Conservation (phyloP, 306 rosid genomes). For the Calophaca sinica region DNA sequence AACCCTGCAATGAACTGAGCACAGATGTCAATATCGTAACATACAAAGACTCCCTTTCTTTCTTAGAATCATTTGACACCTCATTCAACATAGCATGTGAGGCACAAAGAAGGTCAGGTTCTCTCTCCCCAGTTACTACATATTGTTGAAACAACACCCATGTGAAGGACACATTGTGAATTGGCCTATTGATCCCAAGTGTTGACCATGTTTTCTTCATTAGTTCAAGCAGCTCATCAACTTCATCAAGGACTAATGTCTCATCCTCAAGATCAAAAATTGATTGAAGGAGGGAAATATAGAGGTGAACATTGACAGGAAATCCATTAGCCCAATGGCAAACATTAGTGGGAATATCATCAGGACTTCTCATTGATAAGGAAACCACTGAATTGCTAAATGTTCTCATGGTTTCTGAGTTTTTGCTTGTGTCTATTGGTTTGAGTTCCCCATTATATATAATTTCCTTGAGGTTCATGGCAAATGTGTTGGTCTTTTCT, state of each 20-base stretch:
- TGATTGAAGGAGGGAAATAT: conserved; percentile 70
- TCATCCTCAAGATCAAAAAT: conserved; percentile 75
- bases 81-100: conserved; percentile 77
- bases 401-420: conserved; percentile 85
- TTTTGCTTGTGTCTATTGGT: conserved; percentile 76
- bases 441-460: conserved; percentile 54
- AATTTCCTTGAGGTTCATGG: conserved; percentile 64
- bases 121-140: conserved; percentile 65
- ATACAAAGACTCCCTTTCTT: conserved; percentile 60
- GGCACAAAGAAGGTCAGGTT: conserved; percentile 81
- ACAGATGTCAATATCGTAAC: conserved; percentile 63
- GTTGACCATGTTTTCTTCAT: conserved; percentile 94
- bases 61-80: conserved; percentile 72
- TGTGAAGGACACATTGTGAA: conserved; percentile 77
- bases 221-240: conserved; percentile 83
- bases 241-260: conserved; percentile 82
- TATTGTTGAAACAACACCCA: conserved; percentile 84
- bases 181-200: conserved; percentile 69
- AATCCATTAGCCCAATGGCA: conserved; percentile 97
- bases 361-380: conserved; percentile 70
- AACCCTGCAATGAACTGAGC: conserved; percentile 64
- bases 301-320: conserved; percentile 82
- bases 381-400: conserved; percentile 78
- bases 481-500: conserved; percentile 66
- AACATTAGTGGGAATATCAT: conserved; percentile 65